phyloP scores from a whole-genome alignment of 805 yeast genomes.

The Ogataea nakhonphanomensis region DNA sequence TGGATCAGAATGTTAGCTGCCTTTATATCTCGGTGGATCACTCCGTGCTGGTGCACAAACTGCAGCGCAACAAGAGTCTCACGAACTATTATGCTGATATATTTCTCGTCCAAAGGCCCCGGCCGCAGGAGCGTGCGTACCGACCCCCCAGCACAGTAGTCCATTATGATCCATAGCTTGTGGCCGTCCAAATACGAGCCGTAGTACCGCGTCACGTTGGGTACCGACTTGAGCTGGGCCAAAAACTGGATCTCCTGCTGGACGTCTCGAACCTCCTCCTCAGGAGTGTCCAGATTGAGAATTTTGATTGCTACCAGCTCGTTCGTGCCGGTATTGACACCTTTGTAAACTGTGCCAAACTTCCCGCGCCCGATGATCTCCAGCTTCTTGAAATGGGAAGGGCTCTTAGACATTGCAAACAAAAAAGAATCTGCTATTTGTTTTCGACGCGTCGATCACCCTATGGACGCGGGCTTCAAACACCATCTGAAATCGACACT shows the following conservation, averaged over 20 bases:
- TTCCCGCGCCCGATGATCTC: constrained; percentile 95
- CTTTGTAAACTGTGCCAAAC: constrained; percentile 95
- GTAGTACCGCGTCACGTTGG: constrained; percentile 90
- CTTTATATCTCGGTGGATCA: constrained; percentile 93
- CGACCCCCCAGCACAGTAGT: constrained; percentile 95
- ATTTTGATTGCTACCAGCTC: constrained; percentile 91
- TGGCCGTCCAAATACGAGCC: constrained; percentile 86
- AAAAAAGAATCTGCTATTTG: background rate
- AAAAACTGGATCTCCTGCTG: constrained; percentile 89
- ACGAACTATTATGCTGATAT: constrained; percentile 78
- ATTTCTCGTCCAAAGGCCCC: constrained; percentile 82
- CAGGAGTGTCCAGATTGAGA: constrained; percentile 84
- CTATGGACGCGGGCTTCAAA: background rate
- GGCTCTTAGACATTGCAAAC: constrained; percentile 6
- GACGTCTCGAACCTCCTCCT: constrained; percentile 92
- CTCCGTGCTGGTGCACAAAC: constrained; percentile 82
- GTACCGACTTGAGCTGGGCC: constrained; percentile 74
- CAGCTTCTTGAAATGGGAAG: constrained; percentile 57
- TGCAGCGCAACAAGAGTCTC: constrained; percentile 76
- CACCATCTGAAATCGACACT: background rate
- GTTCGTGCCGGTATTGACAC: constrained; percentile 62
- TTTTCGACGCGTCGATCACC: constrained; percentile 9
- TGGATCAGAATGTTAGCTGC: constrained; percentile 88
- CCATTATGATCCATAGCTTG: constrained; percentile 97
- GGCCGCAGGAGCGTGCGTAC: constrained; percentile 81